phyloP scores from a whole-genome alignment of 805 yeast species.

The Zygotorulaspora sp. region DNA sequence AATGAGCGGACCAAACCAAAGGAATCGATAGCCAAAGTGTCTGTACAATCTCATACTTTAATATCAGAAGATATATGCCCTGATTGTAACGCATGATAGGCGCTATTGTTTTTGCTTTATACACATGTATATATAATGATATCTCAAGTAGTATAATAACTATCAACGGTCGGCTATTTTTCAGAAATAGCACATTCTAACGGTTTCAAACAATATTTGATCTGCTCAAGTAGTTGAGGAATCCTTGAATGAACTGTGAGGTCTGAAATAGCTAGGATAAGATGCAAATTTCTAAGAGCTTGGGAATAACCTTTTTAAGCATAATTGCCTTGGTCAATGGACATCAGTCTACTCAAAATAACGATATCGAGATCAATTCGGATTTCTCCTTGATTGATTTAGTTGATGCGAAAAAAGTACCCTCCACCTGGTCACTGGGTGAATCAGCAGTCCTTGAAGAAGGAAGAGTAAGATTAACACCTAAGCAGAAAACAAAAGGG shows the following conservation, averaged over 20 bases:
- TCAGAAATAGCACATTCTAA: too few relatives aligned
- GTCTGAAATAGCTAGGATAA: too few relatives aligned
- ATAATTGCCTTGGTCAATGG: conserved; percentile 5
- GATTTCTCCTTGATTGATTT: conserved; percentile 40
- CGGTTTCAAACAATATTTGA: too few relatives aligned
- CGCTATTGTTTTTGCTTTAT: too few relatives aligned
- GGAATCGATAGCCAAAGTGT: neutral
- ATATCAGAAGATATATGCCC: conserved; percentile 5
- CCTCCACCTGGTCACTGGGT: conserved; percentile 38
- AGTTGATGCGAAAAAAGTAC: conserved; percentile 26
- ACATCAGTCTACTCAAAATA: conserved; percentile 7
- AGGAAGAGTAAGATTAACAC: conserved; percentile 53
- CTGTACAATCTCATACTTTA: conserved; percentile 1
- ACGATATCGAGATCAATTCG: conserved; percentile 26
- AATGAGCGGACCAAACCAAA: conserved; percentile 15
- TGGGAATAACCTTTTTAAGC: neutral
- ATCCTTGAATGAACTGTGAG: too few relatives aligned
- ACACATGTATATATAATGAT: too few relatives aligned
- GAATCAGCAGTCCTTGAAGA: conserved; percentile 42
- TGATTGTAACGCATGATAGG: conserved; percentile 2
- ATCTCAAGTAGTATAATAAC: neutral
- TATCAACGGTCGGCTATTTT: neutral
- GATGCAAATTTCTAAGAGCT: neutral
- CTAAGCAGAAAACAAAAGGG: conserved; percentile 40
- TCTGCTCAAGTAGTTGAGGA: too few relatives aligned